Evolutionary conservation across 768 basidiomycete genomes (phyloP).

Genomic region (Galerina sulciceps): DNA sequence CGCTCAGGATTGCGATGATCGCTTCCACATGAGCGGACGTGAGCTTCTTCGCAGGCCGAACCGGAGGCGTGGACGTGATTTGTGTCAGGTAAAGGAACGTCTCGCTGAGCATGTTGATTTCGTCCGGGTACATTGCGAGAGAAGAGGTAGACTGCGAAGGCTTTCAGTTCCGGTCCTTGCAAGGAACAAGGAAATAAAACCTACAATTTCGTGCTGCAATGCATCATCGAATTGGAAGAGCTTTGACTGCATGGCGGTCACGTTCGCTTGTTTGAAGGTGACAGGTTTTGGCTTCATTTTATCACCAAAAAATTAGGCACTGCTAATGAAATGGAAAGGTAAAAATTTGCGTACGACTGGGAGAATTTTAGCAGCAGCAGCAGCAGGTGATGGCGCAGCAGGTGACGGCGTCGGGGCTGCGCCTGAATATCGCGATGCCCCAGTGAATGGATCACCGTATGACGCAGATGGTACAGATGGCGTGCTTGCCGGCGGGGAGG

Average conservation of each 20-base stretch:
- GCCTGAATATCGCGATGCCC: slow-evolving; percentile 65
- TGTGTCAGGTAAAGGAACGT: slow-evolving; percentile 62
- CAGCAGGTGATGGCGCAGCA: slow-evolving; percentile 31
- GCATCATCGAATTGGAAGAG: slow-evolving; percentile 74
- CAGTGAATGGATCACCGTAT: slow-evolving; percentile 67
- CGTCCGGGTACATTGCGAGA: slow-evolving; percentile 74
- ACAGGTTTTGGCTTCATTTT: slow-evolving; percentile 58
- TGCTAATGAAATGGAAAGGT: background rate
- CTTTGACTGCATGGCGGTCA: slow-evolving; percentile 81
- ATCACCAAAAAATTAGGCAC: background rate
- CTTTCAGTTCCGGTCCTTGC: background rate
- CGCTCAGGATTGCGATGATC: slow-evolving; percentile 66
- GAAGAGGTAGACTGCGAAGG: slow-evolving; percentile 62
- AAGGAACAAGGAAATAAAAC: slow-evolving; percentile 27
- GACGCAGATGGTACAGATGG: slow-evolving; percentile 50
- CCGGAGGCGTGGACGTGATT: slow-evolving; percentile 40
- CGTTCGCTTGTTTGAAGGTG: slow-evolving; percentile 83
- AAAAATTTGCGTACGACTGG: slow-evolving; percentile 47
- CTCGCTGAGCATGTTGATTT: slow-evolving; percentile 61
- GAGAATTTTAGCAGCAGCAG: slow-evolving; percentile 43
- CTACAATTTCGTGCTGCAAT: slow-evolving; percentile 70
- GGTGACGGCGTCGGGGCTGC: slow-evolving; percentile 35
- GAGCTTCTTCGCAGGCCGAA: slow-evolving; percentile 36
- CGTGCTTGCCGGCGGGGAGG: slow-evolving; percentile 37
- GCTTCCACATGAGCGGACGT: slow-evolving; percentile 60